These are phyloP conservation scores for Phytopythium delawarense DNA, from an alignment of 352 stramenopile genomes.

Conservation along the genomic window DNA sequence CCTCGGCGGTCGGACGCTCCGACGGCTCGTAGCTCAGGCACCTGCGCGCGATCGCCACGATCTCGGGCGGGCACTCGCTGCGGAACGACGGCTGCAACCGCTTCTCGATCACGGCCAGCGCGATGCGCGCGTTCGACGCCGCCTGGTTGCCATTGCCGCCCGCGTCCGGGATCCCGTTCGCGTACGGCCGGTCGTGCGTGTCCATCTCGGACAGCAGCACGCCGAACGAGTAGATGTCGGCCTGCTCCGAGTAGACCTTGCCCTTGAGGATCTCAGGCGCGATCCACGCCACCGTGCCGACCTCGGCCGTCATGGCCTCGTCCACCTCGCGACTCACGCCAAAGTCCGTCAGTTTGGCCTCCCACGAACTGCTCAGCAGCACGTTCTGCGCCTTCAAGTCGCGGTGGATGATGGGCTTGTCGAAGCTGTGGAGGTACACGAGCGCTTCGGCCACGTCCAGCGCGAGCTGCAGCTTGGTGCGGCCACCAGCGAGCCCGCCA, in stretches of 20 bases:
- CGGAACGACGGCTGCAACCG: slow-evolving; percentile 30
- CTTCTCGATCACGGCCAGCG: slow-evolving; percentile 37
- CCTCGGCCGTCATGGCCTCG: slow-evolving; percentile 34
- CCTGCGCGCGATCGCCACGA: slow-evolving; percentile 22
- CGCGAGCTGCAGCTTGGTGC: slow-evolving; percentile 9
- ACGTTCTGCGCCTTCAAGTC: slow-evolving; percentile 58
- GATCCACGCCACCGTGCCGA: slow-evolving; percentile 52
- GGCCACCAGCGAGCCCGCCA: slow-evolving; percentile 8
- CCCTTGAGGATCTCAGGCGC: slow-evolving; percentile 47
- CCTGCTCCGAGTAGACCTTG: slow-evolving; percentile 33
- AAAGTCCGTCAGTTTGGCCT: slow-evolving; percentile 42
- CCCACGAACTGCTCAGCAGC: slow-evolving; percentile 32
- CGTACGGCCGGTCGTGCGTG: slow-evolving; percentile 39
- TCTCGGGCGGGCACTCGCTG: slow-evolving; percentile 25
- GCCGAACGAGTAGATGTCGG: slow-evolving; percentile 59
- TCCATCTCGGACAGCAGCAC: slow-evolving; percentile 46
- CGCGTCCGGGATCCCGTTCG: slow-evolving; percentile 10
- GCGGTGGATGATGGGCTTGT: slow-evolving; percentile 23
- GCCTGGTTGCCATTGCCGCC: slow-evolving; percentile 9
- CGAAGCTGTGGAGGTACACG: slow-evolving; percentile 16
- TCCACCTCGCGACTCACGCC: slow-evolving; percentile 15
- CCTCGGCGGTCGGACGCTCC: background rate
- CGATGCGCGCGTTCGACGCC: slow-evolving; percentile 30
- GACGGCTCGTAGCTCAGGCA: slow-evolving; percentile 4
- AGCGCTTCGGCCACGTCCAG: slow-evolving; percentile 17